A percentile compares a stretch with the other conserved stretches of the same genome.
phyloP scores from a whole-genome alignment of 1,284 basidiomycete species.

The Ustilago tritici region DNA sequence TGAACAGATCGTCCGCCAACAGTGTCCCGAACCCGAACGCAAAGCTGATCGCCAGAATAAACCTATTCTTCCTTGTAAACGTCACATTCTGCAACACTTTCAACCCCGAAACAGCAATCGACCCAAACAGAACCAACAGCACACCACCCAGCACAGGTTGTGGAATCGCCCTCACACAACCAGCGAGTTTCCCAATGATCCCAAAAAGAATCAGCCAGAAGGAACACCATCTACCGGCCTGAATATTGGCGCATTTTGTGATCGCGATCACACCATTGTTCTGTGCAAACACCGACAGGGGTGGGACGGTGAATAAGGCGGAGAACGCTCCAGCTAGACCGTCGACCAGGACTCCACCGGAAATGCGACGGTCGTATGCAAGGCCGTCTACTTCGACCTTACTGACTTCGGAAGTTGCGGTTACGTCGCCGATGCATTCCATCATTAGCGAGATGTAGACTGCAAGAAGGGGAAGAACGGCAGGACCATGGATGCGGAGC shows the following conservation, averaged over 20 bases:
- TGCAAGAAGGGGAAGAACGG: slow-evolving; percentile 84
- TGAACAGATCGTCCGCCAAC: slow-evolving; percentile 70
- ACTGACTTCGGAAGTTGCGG: slow-evolving; percentile 84
- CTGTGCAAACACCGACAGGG: slow-evolving; percentile 83
- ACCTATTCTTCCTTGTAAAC: slow-evolving; percentile 81
- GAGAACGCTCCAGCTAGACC: slow-evolving; percentile 77
- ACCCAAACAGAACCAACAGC: slow-evolving; percentile 69
- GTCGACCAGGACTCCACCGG: slow-evolving; percentile 83
- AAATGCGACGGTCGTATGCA: slow-evolving; percentile 80
- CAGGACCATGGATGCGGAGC: slow-evolving; percentile 81
- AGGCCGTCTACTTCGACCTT: slow-evolving; percentile 72
- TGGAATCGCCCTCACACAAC: slow-evolving; percentile 74
- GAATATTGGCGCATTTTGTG: slow-evolving; percentile 64
- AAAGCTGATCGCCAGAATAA: slow-evolving; percentile 75
- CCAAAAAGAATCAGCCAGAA: slow-evolving; percentile 62
- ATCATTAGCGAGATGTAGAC: slow-evolving; percentile 78
- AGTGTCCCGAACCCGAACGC: slow-evolving; percentile 80
- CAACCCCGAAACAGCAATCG: slow-evolving; percentile 75
- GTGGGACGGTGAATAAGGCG: slow-evolving; percentile 83
- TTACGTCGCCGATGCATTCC: slow-evolving; percentile 89
- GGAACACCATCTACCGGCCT: slow-evolving; percentile 59
- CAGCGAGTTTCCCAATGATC: slow-evolving; percentile 83
- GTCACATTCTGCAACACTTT: slow-evolving; percentile 78
- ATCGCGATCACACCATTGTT: slow-evolving; percentile 76
- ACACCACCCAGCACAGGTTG: slow-evolving; percentile 82